phyloP scores from a whole-genome alignment of 345 rosid species.

The Atalantia buxifolia region DNA sequence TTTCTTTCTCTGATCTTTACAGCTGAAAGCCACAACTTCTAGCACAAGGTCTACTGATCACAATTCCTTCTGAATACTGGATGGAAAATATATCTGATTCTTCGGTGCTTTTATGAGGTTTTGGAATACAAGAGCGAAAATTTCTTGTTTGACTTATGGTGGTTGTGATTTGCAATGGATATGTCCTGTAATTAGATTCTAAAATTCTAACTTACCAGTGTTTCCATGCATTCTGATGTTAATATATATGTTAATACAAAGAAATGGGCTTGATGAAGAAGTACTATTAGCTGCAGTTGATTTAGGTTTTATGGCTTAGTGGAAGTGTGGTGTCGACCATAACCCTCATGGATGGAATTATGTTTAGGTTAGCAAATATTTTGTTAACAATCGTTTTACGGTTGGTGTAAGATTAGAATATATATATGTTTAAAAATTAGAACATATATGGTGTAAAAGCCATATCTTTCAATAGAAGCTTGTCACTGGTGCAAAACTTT shows the following conservation, averaged over 20 bases:
- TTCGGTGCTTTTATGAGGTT: not conserved
- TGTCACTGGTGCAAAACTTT: not conserved
- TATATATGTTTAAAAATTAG: too few relatives aligned
- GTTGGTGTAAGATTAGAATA: not conserved
- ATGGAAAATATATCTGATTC: conserved; percentile 2
- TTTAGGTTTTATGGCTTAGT: not conserved
- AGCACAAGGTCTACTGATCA: not conserved
- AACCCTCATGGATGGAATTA: not conserved
- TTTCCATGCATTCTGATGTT: not conserved
- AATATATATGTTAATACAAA: conserved; percentile 9
- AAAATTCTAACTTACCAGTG: not conserved
- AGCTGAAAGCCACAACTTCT: not conserved
- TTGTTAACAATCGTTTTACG: not conserved
- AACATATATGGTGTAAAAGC: too few relatives aligned
- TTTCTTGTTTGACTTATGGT: not conserved
- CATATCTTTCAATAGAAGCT: not conserved
- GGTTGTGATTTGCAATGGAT: not conserved
- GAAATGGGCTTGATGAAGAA: not conserved
- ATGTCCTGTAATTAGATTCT: conserved; percentile 1
- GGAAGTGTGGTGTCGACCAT: not conserved
- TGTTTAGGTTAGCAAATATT: not conserved
- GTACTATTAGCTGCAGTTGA: not conserved
- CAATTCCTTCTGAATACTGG: not conserved
- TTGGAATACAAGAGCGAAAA: not conserved
- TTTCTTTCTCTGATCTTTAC: not conserved